Percentiles rank a stretch among this genome's conserved stretches.
Evolutionary conservation across 2,329 filamentous ascomycete species (phyloP).

Genomic region (Penicillium decumbens): DNA sequence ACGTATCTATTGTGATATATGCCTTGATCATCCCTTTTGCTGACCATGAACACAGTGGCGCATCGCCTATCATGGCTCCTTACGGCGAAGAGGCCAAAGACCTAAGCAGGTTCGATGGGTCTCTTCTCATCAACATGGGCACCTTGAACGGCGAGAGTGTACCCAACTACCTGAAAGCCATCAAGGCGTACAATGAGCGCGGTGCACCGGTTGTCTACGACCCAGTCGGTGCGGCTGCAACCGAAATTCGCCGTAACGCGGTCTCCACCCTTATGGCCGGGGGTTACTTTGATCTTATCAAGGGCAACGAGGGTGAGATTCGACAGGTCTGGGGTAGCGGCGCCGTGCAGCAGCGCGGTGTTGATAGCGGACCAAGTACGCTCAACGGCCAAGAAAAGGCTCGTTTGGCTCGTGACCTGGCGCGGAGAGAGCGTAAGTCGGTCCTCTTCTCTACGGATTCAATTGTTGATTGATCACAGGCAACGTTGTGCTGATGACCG

Average conservation of each 20-base stretch:
- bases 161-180: constrained; percentile 65
- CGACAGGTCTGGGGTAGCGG: constrained; percentile 61
- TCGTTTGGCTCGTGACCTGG: constrained; percentile 61
- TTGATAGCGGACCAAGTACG: constrained; percentile 66
- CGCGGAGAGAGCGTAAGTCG: constrained; percentile 54
- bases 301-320: constrained; percentile 91
- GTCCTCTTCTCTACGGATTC: background rate
- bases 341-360: constrained; percentile 67
- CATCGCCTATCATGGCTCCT: constrained; percentile 91
- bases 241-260: constrained; percentile 64
- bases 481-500: constrained; percentile 77
- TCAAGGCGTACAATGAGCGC: constrained; percentile 73
- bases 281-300: constrained; percentile 82
- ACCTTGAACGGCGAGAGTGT: constrained; percentile 75
- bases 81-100: constrained; percentile 77
- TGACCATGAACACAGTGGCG: constrained; percentile 50
- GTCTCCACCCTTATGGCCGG: constrained; percentile 65
- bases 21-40: background rate
- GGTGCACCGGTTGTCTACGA: constrained; percentile 77
- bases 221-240: constrained; percentile 86
- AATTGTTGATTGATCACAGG: constrained; percentile 23
- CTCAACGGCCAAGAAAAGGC: constrained; percentile 54
- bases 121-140: constrained; percentile 91
- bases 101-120: constrained; percentile 69
- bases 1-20: constrained; percentile 12